Conservation (phyloP, 768 basidiomycete genomes). For the Steccherinum ochraceum region DNA sequence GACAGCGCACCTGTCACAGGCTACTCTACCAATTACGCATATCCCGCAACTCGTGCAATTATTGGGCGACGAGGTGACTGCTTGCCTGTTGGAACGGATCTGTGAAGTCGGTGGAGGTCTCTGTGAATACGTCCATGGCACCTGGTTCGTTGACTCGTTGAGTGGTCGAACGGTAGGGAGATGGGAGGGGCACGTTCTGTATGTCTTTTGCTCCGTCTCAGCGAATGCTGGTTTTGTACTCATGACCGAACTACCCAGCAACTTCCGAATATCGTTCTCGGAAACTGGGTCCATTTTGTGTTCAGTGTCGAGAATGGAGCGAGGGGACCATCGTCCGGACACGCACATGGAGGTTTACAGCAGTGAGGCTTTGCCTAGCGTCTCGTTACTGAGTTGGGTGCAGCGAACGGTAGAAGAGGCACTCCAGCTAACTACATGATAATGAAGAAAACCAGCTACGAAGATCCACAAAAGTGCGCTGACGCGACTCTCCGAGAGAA, state of each 20-base stretch:
- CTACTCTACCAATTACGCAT: constrained; percentile 66
- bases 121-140: constrained; percentile 44
- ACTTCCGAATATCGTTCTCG: constrained; percentile 53
- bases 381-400: constrained; percentile 51
- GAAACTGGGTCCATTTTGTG: constrained; percentile 48
- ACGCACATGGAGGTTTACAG: constrained; percentile 36
- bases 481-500: neutral
- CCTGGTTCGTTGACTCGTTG: constrained; percentile 75
- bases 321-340: constrained; percentile 33
- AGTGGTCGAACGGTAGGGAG: constrained; percentile 59
- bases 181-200: constrained; percentile 79
- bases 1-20: constrained; percentile 75
- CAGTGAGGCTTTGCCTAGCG: constrained; percentile 16
- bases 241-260: constrained; percentile 35
- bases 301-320: constrained; percentile 49
- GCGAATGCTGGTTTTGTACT: neutral
- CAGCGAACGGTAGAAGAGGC: constrained; percentile 39
- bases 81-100: constrained; percentile 60
- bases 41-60: constrained; percentile 72
- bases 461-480: neutral
- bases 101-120: constrained; percentile 57
- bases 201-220: constrained; percentile 25
- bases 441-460: neutral
- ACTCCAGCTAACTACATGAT: constrained; percentile 12
- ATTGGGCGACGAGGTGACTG: constrained; percentile 71